These are phyloP conservation scores for Aspergillus tanneri DNA, from an alignment of 2,329 filamentous ascomycete genomes.

Conservation along the genomic window DNA sequence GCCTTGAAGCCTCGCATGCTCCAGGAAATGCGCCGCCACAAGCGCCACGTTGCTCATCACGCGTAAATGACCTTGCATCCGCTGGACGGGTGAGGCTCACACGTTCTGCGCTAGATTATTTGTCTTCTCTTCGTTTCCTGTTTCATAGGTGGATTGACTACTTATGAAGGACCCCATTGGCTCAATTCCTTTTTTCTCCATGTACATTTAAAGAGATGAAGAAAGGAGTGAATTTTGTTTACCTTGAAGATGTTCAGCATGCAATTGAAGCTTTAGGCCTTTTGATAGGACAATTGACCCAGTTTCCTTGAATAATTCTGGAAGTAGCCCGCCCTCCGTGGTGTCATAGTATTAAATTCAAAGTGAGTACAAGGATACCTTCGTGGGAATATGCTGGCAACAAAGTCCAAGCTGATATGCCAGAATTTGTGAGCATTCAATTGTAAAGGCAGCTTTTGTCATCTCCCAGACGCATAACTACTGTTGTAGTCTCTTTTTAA, in stretches of 20 bases:
- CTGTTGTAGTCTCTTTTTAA: too few relatives aligned
- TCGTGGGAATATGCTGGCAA: too few relatives aligned
- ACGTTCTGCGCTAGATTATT: neutral
- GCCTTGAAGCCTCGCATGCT: constrained; percentile 26
- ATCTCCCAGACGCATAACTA: too few relatives aligned
- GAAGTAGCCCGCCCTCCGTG: too few relatives aligned
- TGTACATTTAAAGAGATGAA: constrained; percentile 13
- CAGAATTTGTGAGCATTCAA: too few relatives aligned
- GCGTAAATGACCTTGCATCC: constrained; percentile 18
- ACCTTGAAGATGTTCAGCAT: neutral
- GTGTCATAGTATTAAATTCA: too few relatives aligned
- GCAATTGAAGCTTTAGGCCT: too few relatives aligned
- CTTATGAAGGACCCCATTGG: constrained; percentile 11
- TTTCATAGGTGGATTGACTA: neutral
- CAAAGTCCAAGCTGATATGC: too few relatives aligned
- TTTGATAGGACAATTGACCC: too few relatives aligned
- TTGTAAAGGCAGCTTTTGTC: too few relatives aligned
- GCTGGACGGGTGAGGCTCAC: constrained; percentile 17
- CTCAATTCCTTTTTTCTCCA: constrained; percentile 12
- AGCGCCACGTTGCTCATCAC: constrained; percentile 26
- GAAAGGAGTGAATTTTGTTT: neutral
- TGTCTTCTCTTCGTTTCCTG: constrained; percentile 15
- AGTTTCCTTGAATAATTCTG: too few relatives aligned
- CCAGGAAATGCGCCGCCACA: constrained; percentile 31
- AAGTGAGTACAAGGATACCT: too few relatives aligned